Evolutionary conservation across 768 basidiomycete genomes (phyloP).

Genomic region (Trametes cubensis): DNA sequence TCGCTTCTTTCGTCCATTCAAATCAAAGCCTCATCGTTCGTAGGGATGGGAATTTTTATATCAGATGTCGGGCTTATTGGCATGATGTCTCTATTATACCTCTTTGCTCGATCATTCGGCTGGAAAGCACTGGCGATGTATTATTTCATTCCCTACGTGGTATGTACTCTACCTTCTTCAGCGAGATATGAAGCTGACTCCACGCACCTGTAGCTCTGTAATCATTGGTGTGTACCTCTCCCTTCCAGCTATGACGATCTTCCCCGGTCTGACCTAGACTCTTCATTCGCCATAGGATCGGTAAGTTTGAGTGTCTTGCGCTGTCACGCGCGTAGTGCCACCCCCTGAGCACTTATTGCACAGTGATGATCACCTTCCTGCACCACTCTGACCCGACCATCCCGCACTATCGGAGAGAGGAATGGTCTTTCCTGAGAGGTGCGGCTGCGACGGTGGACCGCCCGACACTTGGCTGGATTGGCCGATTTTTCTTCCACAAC

Average conservation of each 20-base stretch:
- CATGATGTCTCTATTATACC: constrained; percentile 28
- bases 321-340: neutral
- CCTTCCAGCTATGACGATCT: neutral
- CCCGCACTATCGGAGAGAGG: constrained; percentile 33
- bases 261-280: neutral
- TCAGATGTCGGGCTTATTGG: constrained; percentile 32
- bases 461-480: constrained; percentile 36
- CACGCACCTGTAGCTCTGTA: constrained; percentile 30
- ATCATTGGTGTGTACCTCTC: constrained; percentile 33
- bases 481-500: constrained; percentile 38
- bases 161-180: constrained; percentile 15
- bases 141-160: constrained; percentile 36
- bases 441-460: constrained; percentile 36
- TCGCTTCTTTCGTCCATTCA: neutral
- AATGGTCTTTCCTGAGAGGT: constrained; percentile 35
- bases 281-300: constrained; percentile 27
- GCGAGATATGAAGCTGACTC: constrained; percentile 6
- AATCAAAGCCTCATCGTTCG: neutral
- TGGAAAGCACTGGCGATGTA: constrained; percentile 28
- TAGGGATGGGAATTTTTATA: constrained; percentile 31
- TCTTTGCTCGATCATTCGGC: constrained; percentile 25
- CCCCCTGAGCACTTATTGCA: neutral
- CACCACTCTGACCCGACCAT: constrained; percentile 38
- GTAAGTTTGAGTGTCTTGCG: constrained; percentile 17
- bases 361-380: constrained; percentile 35